Evolutionary conservation across 768 basidiomycete genomes (phyloP), one percentile per base, ranked within the genome.

Genomic region (Lactarius vividus): DNA sequence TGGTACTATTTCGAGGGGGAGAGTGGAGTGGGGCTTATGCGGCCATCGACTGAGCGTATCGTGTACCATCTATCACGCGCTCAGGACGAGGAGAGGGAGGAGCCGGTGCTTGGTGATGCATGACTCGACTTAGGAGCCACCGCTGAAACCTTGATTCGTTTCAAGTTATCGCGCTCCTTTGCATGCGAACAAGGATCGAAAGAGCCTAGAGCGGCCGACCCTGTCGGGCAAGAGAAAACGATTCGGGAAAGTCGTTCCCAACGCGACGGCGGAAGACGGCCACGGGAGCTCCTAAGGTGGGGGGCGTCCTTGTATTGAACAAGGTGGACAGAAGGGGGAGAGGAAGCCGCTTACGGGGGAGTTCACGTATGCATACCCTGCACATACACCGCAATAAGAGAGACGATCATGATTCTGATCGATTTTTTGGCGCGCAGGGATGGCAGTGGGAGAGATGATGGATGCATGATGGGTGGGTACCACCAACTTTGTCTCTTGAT

Each of bases 91-190:
- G 29, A 39, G 49, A n/a, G 20, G 11, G n/a, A 6, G 49, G 49
- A 26, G 13, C 23, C 49, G 11, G 29, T 16, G 20, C 44, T 31
- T 29, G 13, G 53, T 35, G 13, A 31, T 20, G 54, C 16, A 26
- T 65, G 60, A 61, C 55, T 61, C 46, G 44, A 61, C 55, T 35
- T 39, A 20, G 26, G 54, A 15, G 49, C 23, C 49, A 39, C 26
- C 7, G 20, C 23, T 55, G 64, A 56, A 61, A 58, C 46, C 26
- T 57, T 61, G 59, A 61, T 61, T 18, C 23, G 59, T 60, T 46
- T 52, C 44, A 52, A 52, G 37, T 20, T 28, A 26, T 60, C 31
- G 59, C 54, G 33, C 56, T 61, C 44, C 18, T 20, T 3, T n/a
- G 35, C 1, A 46, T 23, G 29, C 4, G 53, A 56, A 3, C 42